A percentile compares a stretch with the other conserved stretches of the same genome.
These are phyloP conservation scores for Pythium vanterpoolii DNA, from an alignment of 352 stramenopile species.

Conservation along the genomic window DNA sequence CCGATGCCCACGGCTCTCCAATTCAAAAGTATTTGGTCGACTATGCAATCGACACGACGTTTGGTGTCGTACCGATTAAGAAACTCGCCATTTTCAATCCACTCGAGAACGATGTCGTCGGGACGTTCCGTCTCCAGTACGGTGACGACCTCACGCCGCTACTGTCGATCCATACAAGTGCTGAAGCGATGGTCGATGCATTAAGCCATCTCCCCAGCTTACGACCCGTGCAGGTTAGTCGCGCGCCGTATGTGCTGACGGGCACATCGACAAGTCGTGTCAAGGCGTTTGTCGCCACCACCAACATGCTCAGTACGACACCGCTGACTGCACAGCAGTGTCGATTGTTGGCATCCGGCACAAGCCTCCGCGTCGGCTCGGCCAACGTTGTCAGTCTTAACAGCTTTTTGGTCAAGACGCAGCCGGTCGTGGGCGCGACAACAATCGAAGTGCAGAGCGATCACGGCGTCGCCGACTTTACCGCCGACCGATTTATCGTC, in stretches of 20 bases:
- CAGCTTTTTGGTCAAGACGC: conserved; percentile 39
- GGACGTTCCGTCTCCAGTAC: conserved; percentile 70
- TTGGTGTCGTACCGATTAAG: conserved; percentile 47
- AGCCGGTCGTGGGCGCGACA: conserved; percentile 33
- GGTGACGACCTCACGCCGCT: conserved; percentile 42
- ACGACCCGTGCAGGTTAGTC: conserved; percentile 45
- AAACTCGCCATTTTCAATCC: conserved; percentile 44
- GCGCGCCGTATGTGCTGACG: conserved; percentile 44
- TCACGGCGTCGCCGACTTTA: conserved; percentile 30
- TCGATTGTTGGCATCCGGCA: conserved; percentile 33
- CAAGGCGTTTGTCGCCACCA: conserved; percentile 28
- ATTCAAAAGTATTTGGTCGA: conserved; percentile 60
- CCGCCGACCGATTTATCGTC: conserved; percentile 29
- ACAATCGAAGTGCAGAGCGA: conserved; percentile 43
- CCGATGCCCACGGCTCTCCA: conserved; percentile 25
- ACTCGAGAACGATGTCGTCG: conserved; percentile 48
- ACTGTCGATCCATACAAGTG: conserved; percentile 51
- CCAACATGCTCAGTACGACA: conserved; percentile 44
- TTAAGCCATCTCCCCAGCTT: conserved; percentile 46
- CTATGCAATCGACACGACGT: conserved; percentile 45
- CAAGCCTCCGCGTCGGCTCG: conserved; percentile 31
- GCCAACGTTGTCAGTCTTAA: too few species aligned
- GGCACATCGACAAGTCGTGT: conserved; percentile 34
- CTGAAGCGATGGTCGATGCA: conserved; percentile 28
- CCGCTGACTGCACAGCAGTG: conserved; percentile 32